phyloP scores from a whole-genome alignment of 176 grass and related monocot species.

The Bolboschoenus planiculmis region DNA sequence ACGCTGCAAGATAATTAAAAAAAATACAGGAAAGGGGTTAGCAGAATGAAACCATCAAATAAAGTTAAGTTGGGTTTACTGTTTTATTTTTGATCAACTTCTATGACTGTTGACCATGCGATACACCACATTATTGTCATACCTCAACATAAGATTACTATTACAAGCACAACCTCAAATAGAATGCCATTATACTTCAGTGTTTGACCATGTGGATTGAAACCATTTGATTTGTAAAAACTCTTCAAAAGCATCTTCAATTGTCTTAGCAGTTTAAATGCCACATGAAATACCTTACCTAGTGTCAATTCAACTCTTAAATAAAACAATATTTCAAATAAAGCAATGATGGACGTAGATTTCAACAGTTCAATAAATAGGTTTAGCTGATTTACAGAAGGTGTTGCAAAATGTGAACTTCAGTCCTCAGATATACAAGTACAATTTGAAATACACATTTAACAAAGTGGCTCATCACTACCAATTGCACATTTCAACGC shows the following conservation, averaged over 20 bases:
- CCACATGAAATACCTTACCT: not conserved
- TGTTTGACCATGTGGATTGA: not conserved
- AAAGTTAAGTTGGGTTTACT: not conserved
- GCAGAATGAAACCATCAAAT: not conserved
- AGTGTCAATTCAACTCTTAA: not conserved
- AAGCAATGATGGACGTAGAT: not conserved
- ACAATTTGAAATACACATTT: not conserved
- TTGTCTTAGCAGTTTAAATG: not conserved
- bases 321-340: not conserved
- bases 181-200: not conserved
- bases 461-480: not conserved
- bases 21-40: not conserved
- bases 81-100: not conserved
- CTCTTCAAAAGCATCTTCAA: not conserved
- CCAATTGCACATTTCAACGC: not conserved
- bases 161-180: slow-evolving; percentile 17
- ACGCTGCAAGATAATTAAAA: slow-evolving; percentile 42
- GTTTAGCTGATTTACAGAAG: not conserved
- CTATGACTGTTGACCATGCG: not conserved
- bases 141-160: not conserved
- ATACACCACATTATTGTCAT: not conserved
- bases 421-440: not conserved
- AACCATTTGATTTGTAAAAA: not conserved
- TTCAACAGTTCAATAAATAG: not conserved
- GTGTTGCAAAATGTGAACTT: not conserved